Evolutionary conservation across 1,139 yeast genomes (phyloP), one percentile per base, ranked within the genome.

Genomic region (Meyerozyma guilliermondii): DNA sequence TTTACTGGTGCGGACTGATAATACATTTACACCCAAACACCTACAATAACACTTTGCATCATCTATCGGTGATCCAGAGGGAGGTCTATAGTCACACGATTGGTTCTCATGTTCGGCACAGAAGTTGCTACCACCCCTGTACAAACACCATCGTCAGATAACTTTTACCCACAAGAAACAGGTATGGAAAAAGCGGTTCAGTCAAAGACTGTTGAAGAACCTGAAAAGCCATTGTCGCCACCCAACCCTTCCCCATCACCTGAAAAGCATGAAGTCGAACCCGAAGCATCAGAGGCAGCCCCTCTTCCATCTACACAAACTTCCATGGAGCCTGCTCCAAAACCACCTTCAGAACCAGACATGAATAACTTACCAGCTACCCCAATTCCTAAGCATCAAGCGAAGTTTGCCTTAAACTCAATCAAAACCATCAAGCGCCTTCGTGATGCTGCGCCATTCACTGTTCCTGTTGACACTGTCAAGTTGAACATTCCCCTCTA

Each of bases 401-500:
- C 77, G 51, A 83, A 83, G 58, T 83, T 80, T 59, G 87, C 86
- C 1, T 50, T 74, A 27, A 82, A 82, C 56, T 74, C 86, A 2
- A 73, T 85, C 40, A 84, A 83, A 57, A 92, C 95, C 14, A 83
- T 94, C 44, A 89, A 87, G 62, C 72, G 98, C 50, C 75, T 91
- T 55, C 87, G 91, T 63, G 98, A 94, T 65, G 96, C 98, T 2
- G 81, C 75, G 22, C 98, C 98, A 3, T 92, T 92, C 60, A 58
- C 87, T 40, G 80, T 73, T 43, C 98, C 98, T 0, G 99, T 92
- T 34, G 98, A 92, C 59, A 85, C 79, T 4, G 83, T 87, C 43
- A 88, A 87, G 59, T 76, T 89, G 50, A 89, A 91, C 56, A 86
- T 94, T 46, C 99, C 98, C 3, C 81, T 87, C 46, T 92, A 92